Evolutionary conservation across 768 basidiomycete genomes (phyloP).

Genomic region (Phaffia tasmanica): DNA sequence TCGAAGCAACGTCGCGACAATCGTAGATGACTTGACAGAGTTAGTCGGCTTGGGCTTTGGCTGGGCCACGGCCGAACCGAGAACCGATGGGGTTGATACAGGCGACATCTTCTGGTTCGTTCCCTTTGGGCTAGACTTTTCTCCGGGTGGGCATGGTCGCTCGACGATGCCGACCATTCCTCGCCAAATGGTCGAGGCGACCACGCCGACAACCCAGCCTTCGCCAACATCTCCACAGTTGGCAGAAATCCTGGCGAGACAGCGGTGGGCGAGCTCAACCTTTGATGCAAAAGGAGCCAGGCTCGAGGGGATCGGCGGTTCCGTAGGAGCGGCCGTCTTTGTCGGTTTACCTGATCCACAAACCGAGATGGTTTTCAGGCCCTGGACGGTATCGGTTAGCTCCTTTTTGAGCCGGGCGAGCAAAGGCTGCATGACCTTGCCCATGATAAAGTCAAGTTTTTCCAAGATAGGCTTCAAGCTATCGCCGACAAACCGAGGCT

Average conservation of each 20-base stretch:
- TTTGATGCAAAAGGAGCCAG: slow-evolving; percentile 17
- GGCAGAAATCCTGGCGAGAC: slow-evolving; percentile 14
- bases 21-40: background rate
- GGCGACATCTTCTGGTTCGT: no score
- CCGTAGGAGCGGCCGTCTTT: background rate
- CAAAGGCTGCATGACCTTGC: slow-evolving; percentile 23
- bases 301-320: background rate
- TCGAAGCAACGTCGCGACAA: background rate
- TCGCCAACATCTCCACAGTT: slow-evolving; percentile 19
- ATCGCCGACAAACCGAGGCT: slow-evolving; percentile 22
- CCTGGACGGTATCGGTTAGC: slow-evolving; percentile 10
- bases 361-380: slow-evolving; percentile 4
- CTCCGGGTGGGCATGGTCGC: background rate
- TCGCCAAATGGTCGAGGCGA: slow-evolving; percentile 19
- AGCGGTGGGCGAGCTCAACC: slow-evolving; percentile 6
- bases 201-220: slow-evolving; percentile 22
- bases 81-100: background rate
- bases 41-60: background rate
- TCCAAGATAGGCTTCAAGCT: slow-evolving; percentile 22
- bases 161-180: slow-evolving; percentile 25
- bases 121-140: background rate
- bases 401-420: slow-evolving; percentile 22
- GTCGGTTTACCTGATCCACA: slow-evolving; percentile 2
- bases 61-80: background rate
- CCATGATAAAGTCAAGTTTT: slow-evolving; percentile 23